Evolutionary conservation across 2,329 filamentous ascomycete species (phyloP).

Genomic region (Chaetomium strumarium): DNA sequence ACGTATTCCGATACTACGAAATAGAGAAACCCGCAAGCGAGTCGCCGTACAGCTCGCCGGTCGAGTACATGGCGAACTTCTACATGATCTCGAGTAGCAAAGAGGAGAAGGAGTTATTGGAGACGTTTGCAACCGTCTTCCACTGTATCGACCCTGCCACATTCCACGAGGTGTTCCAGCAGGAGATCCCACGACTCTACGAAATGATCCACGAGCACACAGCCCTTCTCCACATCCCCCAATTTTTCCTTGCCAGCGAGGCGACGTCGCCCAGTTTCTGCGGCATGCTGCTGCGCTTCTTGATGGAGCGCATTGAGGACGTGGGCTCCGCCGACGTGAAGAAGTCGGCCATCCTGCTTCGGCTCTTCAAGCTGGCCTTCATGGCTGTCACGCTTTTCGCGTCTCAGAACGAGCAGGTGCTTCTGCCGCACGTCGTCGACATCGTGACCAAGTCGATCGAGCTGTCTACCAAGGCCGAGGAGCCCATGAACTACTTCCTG

Average conservation of each 20-base stretch:
- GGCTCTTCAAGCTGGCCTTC: slow-evolving; percentile 96
- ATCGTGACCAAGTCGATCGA: slow-evolving; percentile 98
- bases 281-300: slow-evolving; percentile 93
- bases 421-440: slow-evolving; percentile 92
- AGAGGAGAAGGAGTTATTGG: slow-evolving; percentile 94
- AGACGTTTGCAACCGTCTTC: slow-evolving; percentile 97
- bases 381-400: slow-evolving; percentile 99
- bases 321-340: slow-evolving; percentile 88
- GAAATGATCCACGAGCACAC: slow-evolving; percentile 98
- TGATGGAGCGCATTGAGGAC: slow-evolving; percentile 95
- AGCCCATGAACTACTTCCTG: slow-evolving; percentile 98
- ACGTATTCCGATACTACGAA: slow-evolving; percentile 95
- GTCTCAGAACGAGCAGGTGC: slow-evolving; percentile 87
- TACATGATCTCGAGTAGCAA: slow-evolving; percentile 91
- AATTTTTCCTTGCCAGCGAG: slow-evolving; percentile 98
- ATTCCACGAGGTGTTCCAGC: slow-evolving; percentile 97
- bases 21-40: slow-evolving; percentile 73
- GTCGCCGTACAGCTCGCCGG: slow-evolving; percentile 69
- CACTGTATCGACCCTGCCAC: slow-evolving; percentile 97
- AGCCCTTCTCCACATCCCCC: slow-evolving; percentile 86
- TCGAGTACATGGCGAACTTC: slow-evolving; percentile 89
- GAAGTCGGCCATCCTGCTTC: slow-evolving; percentile 84
- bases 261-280: slow-evolving; percentile 96
- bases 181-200: slow-evolving; percentile 93
- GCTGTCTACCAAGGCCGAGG: slow-evolving; percentile 87